Base-by-base conservation (phyloP, 1,139 yeast genomes). In the Sugiyamaella xylanicola region DNA sequence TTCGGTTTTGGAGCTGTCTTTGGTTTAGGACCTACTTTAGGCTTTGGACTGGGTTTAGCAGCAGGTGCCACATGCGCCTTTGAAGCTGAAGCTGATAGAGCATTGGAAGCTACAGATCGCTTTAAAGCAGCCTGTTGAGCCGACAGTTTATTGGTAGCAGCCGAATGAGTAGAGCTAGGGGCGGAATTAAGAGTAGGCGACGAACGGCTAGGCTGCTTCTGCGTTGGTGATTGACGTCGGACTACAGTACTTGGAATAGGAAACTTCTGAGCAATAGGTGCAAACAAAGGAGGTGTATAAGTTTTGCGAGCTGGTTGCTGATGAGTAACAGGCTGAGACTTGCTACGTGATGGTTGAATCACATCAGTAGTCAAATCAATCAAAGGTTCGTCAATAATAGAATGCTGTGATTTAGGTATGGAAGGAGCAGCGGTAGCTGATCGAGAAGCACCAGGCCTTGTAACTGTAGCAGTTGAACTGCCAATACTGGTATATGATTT, bases 21-120 rank as follows among this genome's bases (percentile, higher is more conserved):
- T 36, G 56, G 54, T 27, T 50, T 54, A 16, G 57, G 54, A 7
- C 51, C 51, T 2, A 53, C 51, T 20, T 54, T 54, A 4, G 57
- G 54, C 21, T 43, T 43, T n/a, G 49, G 27, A n/a, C 29, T 27
- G 11, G 54, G 20, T 27, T 41, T 48, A 48, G 45, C 11, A 15
- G 41, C 39, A 17, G 48, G 32, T 5, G 32, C 32, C 5, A 11
- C 32, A 20, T 50, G 42, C 2, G 44, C 15, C 44, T 41, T 47
- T 2, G 56, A 20, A 36, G 56, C 35, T 16, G 39, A 32, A 5
- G 54, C 16, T 22, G 52, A 27, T 21, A 42, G 40, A 39, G 57
- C 29, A 37, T 49, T 53, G 20, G 48, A 42, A 13, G 43, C 48
- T 17, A 27, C 20, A 17, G 51, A 48, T 16, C 44, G 51, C 29